Evolutionary conservation across 768 basidiomycete species (phyloP).

Genomic region (Galerina sulciceps): DNA sequence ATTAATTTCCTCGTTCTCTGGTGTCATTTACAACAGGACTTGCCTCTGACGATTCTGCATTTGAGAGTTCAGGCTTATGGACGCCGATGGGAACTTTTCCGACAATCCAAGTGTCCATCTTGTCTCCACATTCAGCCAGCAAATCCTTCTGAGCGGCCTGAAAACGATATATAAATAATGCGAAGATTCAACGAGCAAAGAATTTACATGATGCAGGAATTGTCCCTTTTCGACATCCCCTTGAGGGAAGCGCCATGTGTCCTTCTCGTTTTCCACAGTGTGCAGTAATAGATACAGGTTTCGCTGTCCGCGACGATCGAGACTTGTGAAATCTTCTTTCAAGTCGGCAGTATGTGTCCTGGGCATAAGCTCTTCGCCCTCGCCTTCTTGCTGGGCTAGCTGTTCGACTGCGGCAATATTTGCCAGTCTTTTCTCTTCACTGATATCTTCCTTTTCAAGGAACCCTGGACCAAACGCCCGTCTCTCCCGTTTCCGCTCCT

Average conservation of each 20-base stretch:
- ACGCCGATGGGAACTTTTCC: constrained; percentile 87
- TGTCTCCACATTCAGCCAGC: constrained; percentile 69
- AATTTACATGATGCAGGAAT: constrained; percentile 72
- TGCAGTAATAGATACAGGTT: constrained; percentile 89
- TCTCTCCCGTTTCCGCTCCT: constrained; percentile 74
- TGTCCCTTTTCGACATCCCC: constrained; percentile 66
- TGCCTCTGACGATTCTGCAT: constrained; percentile 41
- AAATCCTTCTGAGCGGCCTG: constrained; percentile 81
- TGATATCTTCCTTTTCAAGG: constrained; percentile 48
- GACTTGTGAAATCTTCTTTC: constrained; percentile 64
- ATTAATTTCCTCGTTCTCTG: no score
- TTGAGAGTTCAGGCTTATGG: constrained; percentile 50
- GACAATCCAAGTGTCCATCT: constrained; percentile 96
- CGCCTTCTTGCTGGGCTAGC: constrained; percentile 59
- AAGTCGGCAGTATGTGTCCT: constrained; percentile 65
- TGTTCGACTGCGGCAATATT: constrained; percentile 63
- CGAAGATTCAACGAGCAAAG: not conserved
- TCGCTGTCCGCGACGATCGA: constrained; percentile 83
- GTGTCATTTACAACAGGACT: constrained; percentile 1
- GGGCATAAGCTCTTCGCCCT: constrained; percentile 65
- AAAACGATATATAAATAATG: constrained; percentile 5
- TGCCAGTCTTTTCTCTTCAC: constrained; percentile 50
- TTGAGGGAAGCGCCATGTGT: constrained; percentile 84
- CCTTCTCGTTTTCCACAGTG: constrained; percentile 47
- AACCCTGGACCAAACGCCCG: constrained; percentile 75